Conservation (phyloP, 768 basidiomycete genomes). For the Xerocomus brunneocitrinus region DNA sequence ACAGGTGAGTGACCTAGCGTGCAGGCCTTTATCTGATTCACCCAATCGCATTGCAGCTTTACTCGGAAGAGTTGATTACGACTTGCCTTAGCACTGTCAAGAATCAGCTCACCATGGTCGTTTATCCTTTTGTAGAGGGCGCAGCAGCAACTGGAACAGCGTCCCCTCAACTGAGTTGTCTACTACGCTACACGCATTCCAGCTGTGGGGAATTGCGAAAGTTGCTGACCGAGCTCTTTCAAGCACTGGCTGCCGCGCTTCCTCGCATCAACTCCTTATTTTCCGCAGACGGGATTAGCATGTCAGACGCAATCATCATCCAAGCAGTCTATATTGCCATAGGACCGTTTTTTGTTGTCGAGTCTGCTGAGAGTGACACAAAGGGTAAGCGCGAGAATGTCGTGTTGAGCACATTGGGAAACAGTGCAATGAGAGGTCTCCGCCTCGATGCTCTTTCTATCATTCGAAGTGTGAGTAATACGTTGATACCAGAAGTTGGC, state of each 20-base stretch:
- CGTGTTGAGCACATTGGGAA: conserved; percentile 64
- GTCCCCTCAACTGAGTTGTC: conserved; percentile 48
- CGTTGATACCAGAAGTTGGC: background rate
- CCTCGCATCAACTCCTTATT: conserved; percentile 75
- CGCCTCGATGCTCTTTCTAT: conserved; percentile 78
- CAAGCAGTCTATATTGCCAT: conserved; percentile 90
- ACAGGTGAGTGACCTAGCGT: conserved; percentile 51
- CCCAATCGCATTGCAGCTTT: conserved; percentile 48
- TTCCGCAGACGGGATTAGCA: conserved; percentile 55
- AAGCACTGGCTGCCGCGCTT: conserved; percentile 64
- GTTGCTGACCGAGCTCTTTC: conserved; percentile 64
- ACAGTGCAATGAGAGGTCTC: conserved; percentile 76
- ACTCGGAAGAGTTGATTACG: conserved; percentile 91
- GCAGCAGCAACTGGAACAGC: conserved; percentile 38
- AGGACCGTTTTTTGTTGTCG: conserved; percentile 90
- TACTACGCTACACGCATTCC: conserved; percentile 42
- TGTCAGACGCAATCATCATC: conserved; percentile 91
- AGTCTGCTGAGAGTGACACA: conserved; percentile 51
- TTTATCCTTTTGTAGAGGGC: conserved; percentile 86
- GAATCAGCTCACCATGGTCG: conserved; percentile 69
- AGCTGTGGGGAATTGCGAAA: conserved; percentile 37
- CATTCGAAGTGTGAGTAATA: conserved; percentile 69
- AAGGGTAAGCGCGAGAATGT: conserved; percentile 54
- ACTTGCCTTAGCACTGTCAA: conserved; percentile 73
- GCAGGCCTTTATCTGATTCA: background rate